A percentile compares a stretch with the other conserved stretches of the same genome.
These are phyloP conservation scores for Eremothecium cymbalariae DNA, from an alignment of 1,139 yeast species.

Conservation along the genomic window DNA sequence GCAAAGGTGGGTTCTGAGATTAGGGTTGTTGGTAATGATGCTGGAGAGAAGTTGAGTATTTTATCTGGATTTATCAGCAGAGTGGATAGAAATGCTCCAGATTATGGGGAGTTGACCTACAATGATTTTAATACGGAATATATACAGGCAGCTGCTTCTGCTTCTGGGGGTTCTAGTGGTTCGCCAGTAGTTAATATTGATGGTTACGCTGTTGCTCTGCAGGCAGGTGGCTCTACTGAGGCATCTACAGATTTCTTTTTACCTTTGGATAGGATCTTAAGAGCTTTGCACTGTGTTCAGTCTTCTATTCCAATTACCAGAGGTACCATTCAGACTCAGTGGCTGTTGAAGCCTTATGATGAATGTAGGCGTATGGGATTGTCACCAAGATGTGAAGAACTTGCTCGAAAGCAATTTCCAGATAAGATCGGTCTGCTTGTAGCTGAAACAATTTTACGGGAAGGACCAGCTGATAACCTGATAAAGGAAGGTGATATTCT, in stretches of 20 bases:
- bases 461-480: slow-evolving; percentile 73
- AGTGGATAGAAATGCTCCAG: slow-evolving; percentile 90
- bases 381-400: slow-evolving; percentile 62
- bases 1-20: slow-evolving; percentile 89
- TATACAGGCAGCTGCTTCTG: slow-evolving; percentile 93
- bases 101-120: slow-evolving; percentile 81
- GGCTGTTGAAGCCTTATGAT: slow-evolving; percentile 81
- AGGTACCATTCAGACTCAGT: slow-evolving; percentile 87
- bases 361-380: slow-evolving; percentile 85
- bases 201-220: slow-evolving; percentile 83
- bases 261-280: slow-evolving; percentile 73
- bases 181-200: slow-evolving; percentile 86
- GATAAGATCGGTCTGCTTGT: slow-evolving; percentile 73
- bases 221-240: slow-evolving; percentile 89
- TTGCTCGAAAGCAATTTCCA: slow-evolving; percentile 64
- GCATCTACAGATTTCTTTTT: slow-evolving; percentile 90
- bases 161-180: slow-evolving; percentile 93
- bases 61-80: slow-evolving; percentile 85
- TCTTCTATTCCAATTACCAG: slow-evolving; percentile 50
- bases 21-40: slow-evolving; percentile 92
- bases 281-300: slow-evolving; percentile 75
- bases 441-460: slow-evolving; percentile 75
- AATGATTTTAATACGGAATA: slow-evolving; percentile 94
- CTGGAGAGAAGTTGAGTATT: slow-evolving; percentile 87
- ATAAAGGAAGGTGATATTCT: slow-evolving; percentile 83